Percentiles rank a stretch among this genome's conserved stretches.
Conservation (phyloP, 768 basidiomycete genomes). For the Tephrocybe sp. region DNA sequence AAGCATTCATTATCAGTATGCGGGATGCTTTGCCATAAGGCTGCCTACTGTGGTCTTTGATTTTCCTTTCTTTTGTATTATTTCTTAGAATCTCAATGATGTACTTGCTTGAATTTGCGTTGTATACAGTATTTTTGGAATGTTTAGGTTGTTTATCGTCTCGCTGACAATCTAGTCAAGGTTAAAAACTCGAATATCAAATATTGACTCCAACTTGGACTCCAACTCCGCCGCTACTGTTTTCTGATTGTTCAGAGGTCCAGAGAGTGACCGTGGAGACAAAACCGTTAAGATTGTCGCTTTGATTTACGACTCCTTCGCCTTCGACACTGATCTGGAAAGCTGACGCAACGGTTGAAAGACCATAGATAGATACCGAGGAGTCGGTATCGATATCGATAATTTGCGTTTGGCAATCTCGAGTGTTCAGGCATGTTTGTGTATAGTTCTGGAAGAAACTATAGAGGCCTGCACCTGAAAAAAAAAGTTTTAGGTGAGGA, state of each 20-base stretch:
- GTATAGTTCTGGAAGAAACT: constrained; percentile 66
- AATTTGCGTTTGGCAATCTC: constrained; percentile 53
- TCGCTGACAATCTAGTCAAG: too few relatives aligned
- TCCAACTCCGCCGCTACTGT: background rate
- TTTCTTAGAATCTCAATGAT: too few relatives aligned
- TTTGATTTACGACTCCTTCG: constrained; percentile 43
- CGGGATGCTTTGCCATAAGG: too few relatives aligned
- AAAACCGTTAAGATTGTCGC: constrained; percentile 53
- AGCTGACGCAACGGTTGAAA: constrained; percentile 55
- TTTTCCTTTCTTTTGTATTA: too few relatives aligned
- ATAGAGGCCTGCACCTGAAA: constrained; percentile 41
- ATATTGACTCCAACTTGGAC: background rate
- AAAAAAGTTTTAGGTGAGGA: background rate
- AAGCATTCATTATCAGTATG: too few relatives aligned
- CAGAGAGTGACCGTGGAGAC: constrained; percentile 48
- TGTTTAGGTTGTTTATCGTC: too few relatives aligned
- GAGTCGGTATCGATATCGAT: constrained; percentile 48
- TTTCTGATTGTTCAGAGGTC: constrained; percentile 18
- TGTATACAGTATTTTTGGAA: too few relatives aligned
- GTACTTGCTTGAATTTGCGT: too few relatives aligned
- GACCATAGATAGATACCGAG: constrained; percentile 47
- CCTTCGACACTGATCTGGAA: constrained; percentile 48
- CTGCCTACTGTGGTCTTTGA: too few relatives aligned
- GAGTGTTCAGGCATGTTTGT: constrained; percentile 24
- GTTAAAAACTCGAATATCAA: background rate